Evolutionary conservation across 1,139 yeast species (phyloP).

Genomic region (Suhomyces chickasaworum): DNA sequence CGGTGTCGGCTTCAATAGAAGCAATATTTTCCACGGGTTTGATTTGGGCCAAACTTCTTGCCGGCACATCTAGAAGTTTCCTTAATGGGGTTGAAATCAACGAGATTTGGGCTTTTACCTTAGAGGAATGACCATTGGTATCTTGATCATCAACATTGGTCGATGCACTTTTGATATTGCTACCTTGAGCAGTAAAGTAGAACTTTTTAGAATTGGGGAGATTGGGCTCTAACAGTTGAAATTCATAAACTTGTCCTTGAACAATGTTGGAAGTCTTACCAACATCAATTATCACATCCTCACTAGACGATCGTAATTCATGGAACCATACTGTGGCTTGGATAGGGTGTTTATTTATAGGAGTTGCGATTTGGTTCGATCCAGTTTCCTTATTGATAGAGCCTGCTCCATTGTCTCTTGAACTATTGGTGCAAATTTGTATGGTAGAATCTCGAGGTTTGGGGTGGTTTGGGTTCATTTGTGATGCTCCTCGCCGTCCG

Average conservation of each 20-base stretch:
- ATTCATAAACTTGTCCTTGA: conserved; percentile 76
- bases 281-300: conserved; percentile 66
- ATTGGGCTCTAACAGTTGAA: conserved; percentile 26
- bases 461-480: conserved; percentile 5
- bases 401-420: background rate
- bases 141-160: conserved; percentile 9
- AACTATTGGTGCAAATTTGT: conserved; percentile 4
- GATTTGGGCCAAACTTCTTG: conserved; percentile 62
- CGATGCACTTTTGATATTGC: conserved; percentile 18
- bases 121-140: conserved; percentile 8
- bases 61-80: conserved; percentile 61
- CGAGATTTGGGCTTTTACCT: conserved; percentile 47
- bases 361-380: background rate
- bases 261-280: conserved; percentile 50
- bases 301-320: conserved; percentile 59
- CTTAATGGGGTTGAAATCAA: conserved; percentile 66
- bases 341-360: conserved; percentile 29
- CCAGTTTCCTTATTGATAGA: background rate
- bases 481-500: conserved; percentile 15
- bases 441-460: conserved; percentile 3
- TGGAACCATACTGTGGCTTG: conserved; percentile 72
- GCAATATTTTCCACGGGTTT: conserved; percentile 39
- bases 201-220: conserved; percentile 37
- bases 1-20: conserved; percentile 70
- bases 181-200: conserved; percentile 26